Percentiles rank a stretch among this genome's conserved stretches.
Evolutionary conservation across 2,329 filamentous ascomycete genomes (phyloP).

Genomic region (Pseudocercospora vitis): DNA sequence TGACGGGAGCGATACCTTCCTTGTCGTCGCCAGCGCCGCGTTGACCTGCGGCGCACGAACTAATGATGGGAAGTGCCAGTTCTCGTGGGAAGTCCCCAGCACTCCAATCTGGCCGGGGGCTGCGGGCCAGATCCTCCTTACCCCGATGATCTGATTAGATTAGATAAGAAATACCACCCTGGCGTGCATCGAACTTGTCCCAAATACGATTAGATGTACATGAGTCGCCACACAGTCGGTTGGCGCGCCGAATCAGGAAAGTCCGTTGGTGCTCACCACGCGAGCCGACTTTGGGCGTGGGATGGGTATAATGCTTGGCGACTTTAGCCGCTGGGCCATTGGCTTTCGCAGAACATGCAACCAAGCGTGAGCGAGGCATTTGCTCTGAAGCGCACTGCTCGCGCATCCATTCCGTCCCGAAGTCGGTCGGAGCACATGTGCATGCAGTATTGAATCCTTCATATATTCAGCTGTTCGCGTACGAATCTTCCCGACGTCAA

Average conservation of each 20-base stretch:
- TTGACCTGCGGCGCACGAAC: too few relatives aligned
- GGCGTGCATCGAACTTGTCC: neutral
- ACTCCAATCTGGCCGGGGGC: too few relatives aligned
- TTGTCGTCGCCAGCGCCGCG: too few relatives aligned
- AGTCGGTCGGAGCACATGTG: neutral
- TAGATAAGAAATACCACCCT: neutral
- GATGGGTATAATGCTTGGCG: neutral
- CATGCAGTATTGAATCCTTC: neutral
- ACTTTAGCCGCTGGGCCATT: neutral
- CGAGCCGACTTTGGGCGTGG: neutral
- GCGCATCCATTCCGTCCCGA: neutral
- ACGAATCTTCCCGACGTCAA: neutral
- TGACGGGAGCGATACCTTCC: too few relatives aligned
- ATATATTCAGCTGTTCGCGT: neutral
- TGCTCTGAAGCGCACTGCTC: neutral
- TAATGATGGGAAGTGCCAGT: too few relatives aligned
- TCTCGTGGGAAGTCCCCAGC: too few relatives aligned
- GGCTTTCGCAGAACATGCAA: neutral
- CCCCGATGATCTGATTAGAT: constrained; percentile 3
- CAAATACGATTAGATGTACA: neutral
- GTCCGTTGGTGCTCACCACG: neutral
- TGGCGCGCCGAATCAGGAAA: neutral
- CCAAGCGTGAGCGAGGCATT: neutral
- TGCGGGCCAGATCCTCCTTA: too few relatives aligned
- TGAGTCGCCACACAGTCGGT: neutral